A percentile compares a stretch with the other conserved stretches of the same genome.
Evolutionary conservation across 345 rosid genomes (phyloP).

Genomic region (Zanthoxylum bungeanum): DNA sequence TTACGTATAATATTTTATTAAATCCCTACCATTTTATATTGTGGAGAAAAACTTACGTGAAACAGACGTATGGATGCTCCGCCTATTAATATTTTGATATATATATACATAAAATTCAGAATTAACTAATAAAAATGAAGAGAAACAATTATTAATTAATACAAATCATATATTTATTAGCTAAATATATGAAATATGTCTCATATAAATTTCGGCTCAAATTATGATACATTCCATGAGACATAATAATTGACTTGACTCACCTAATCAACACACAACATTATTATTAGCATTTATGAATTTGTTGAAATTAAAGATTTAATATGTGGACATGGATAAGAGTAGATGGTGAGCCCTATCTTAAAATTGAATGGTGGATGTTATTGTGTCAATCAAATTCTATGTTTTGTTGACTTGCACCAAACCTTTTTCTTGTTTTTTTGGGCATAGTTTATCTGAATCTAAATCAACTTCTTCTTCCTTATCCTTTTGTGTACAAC

Average conservation of each 20-base stretch:
- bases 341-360: background rate
- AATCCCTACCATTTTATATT: too few relatives aligned
- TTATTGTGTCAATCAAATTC: slow-evolving; percentile 1
- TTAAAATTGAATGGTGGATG: background rate
- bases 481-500: background rate
- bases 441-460: background rate
- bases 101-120: too few relatives aligned
- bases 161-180: too few relatives aligned
- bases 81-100: too few relatives aligned
- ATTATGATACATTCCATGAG: background rate
- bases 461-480: background rate
- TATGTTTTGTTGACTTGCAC: background rate
- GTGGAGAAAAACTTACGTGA: too few relatives aligned
- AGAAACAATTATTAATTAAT: too few relatives aligned
- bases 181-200: too few relatives aligned
- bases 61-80: too few relatives aligned
- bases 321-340: background rate
- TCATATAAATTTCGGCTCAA: background rate
- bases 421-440: background rate
- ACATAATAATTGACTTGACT: too few relatives aligned
- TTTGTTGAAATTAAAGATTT: background rate
- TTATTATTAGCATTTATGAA: background rate
- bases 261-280: slow-evolving; percentile 3
- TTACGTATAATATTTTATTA: too few relatives aligned
- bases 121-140: too few relatives aligned